phyloP scores from a whole-genome alignment of 495 filamentous ascomycete genomes.

The Trichoderma virens region DNA sequence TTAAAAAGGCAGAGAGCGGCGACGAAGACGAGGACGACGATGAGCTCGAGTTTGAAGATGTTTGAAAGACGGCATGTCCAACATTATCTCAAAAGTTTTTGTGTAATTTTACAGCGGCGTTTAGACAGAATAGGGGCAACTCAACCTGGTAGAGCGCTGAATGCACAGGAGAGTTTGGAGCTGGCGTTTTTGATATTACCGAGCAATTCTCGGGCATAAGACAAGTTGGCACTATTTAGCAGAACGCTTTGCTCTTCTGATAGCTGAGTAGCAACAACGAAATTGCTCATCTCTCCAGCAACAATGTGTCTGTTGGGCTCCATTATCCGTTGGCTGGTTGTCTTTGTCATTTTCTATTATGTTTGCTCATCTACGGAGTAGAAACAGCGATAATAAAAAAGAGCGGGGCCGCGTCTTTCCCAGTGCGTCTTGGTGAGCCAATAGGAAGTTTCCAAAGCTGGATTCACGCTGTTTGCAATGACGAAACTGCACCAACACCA shows the following conservation, averaged over 20 bases:
- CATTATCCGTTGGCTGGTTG: neutral
- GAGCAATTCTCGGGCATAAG: too few relatives aligned
- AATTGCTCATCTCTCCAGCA: neutral
- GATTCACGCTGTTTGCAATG: neutral
- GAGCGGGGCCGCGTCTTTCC: neutral
- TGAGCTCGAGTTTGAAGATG: constrained; percentile 62
- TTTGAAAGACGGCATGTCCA: constrained; percentile 14
- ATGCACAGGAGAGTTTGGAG: neutral
- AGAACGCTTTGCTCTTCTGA: too few relatives aligned
- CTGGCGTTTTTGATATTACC: too few relatives aligned
- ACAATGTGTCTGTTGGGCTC: too few relatives aligned
- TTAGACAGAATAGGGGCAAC: neutral
- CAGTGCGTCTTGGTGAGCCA: neutral
- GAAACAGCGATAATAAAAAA: too few relatives aligned
- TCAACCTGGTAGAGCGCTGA: neutral
- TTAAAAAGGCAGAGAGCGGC: constrained; percentile 45
- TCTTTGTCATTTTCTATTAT: too few relatives aligned
- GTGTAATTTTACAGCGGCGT: neutral
- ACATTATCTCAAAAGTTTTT: neutral
- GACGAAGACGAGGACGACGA: constrained; percentile 58
- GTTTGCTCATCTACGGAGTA: too few relatives aligned
- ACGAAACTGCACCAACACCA: neutral
- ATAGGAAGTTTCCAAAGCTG: neutral
- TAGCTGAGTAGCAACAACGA: too few relatives aligned
- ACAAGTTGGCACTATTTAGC: too few relatives aligned